Percentiles rank a stretch among this genome's conserved stretches.
These are phyloP conservation scores for Salvia splendens DNA, from an alignment of 257 asterid genomes.

Conservation along the genomic window DNA sequence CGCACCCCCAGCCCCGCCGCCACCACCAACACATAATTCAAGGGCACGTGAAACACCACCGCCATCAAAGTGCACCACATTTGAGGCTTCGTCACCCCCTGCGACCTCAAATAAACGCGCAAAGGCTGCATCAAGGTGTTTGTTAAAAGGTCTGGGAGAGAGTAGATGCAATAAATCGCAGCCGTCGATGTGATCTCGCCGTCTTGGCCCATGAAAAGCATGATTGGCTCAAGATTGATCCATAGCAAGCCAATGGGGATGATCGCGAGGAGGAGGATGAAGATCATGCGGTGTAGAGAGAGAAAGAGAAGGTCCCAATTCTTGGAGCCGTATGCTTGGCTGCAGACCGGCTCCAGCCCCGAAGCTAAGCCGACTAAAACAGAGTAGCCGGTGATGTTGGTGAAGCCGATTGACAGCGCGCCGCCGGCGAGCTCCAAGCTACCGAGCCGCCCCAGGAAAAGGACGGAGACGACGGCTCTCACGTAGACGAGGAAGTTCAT, in stretches of 20 bases:
- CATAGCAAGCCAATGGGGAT: conserved; percentile 69
- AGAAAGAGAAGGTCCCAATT: conserved; percentile 61
- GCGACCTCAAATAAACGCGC: conserved; percentile 76
- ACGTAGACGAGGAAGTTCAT: conserved; percentile 79
- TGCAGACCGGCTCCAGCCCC: conserved; percentile 83
- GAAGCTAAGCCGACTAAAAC: conserved; percentile 81
- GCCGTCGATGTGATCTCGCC: conserved; percentile 66
- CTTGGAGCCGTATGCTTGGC: conserved; percentile 73
- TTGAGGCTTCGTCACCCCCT: conserved; percentile 86
- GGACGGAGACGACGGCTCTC: conserved; percentile 76
- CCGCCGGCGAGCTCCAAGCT: conserved; percentile 90
- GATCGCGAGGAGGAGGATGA: conserved; percentile 61
- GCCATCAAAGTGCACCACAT: conserved; percentile 87
- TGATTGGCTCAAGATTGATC: conserved; percentile 69
- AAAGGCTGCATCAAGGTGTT: conserved; percentile 75
- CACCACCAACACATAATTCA: conserved; percentile 64
- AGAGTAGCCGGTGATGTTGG: conserved; percentile 86
- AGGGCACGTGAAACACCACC: conserved; percentile 69
- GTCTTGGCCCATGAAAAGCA: conserved; percentile 83
- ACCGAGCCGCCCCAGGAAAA: conserved; percentile 77
- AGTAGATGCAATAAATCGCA: conserved; percentile 62
- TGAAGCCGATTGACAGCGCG: conserved; percentile 82
- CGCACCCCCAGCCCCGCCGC: conserved; percentile 61
- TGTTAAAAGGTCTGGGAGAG: conserved; percentile 77
- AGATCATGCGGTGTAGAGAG: conserved; percentile 69